Evolutionary conservation across 2,329 filamentous ascomycete species (phyloP).

Genomic region (Neofusicoccum umdonicola): DNA sequence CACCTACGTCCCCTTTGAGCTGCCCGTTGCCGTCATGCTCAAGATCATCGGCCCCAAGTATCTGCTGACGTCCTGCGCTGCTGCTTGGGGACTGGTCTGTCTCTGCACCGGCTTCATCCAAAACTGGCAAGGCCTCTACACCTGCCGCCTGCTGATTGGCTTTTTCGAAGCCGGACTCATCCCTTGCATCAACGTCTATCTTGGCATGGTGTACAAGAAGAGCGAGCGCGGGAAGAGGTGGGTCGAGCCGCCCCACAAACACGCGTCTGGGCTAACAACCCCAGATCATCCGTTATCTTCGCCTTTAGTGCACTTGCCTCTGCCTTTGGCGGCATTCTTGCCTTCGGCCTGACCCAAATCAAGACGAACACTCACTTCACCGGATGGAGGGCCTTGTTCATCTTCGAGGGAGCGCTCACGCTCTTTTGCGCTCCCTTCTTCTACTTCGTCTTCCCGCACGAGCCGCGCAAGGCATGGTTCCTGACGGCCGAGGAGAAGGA

Average conservation of each 20-base stretch:
- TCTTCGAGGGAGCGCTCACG: conserved; percentile 26
- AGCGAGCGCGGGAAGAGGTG: conserved; percentile 39
- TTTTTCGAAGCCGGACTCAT: conserved; percentile 31
- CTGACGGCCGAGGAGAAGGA: conserved; percentile 48
- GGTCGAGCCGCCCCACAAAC: conserved; percentile 53
- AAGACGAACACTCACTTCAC: conserved; percentile 50
- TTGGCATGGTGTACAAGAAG: conserved; percentile 18
- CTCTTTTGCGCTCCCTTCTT: conserved; percentile 24
- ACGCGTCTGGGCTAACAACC: conserved; percentile 42
- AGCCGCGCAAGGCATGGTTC: conserved; percentile 58
- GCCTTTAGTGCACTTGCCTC: conserved; percentile 60
- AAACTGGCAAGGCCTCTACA: conserved; percentile 45
- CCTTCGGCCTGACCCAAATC: conserved; percentile 60
- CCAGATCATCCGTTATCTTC: conserved; percentile 29
- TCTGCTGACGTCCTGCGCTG: conserved; percentile 48
- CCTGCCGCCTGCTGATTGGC: conserved; percentile 47
- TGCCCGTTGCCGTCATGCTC: conserved; percentile 60
- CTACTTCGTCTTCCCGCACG: conserved; percentile 57
- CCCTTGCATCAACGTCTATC: conserved; percentile 17
- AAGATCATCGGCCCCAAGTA: conserved; percentile 55
- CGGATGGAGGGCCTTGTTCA: conserved; percentile 36
- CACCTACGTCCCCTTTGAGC: conserved; percentile 47
- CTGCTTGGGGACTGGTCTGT: conserved; percentile 49
- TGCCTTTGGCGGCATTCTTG: conserved; percentile 60
- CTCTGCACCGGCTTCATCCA: conserved; percentile 51